Conservation (phyloP, 73 alveolate genomes). For the Paramecium sexaurelia region DNA sequence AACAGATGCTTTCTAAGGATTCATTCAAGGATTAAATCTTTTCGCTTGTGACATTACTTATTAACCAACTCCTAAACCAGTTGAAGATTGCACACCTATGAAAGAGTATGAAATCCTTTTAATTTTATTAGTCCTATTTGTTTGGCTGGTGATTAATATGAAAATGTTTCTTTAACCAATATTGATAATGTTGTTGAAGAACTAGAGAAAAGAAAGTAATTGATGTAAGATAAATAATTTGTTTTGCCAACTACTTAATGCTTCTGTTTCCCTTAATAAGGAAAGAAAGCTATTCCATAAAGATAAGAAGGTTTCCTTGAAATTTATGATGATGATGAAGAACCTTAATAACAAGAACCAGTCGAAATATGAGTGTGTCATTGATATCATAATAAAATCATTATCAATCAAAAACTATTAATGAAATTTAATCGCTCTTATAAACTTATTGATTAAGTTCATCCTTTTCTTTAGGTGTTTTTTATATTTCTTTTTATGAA, state of each 20-base stretch:
- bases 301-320: slow-evolving; percentile 35
- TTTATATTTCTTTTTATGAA: neutral
- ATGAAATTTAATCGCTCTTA: neutral
- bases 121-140: neutral
- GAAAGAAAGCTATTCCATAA: neutral
- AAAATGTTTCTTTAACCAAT: neutral
- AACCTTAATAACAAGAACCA: neutral
- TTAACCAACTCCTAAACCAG: slow-evolving; percentile 50
- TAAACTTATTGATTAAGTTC: neutral
- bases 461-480: neutral
- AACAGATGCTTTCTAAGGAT: neutral
- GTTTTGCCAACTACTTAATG: slow-evolving; percentile 25
- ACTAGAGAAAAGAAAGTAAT: slow-evolving; percentile 19
- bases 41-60: neutral
- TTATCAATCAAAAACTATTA: slow-evolving; percentile 19
- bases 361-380: neutral
- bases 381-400: neutral
- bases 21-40: slow-evolving; percentile 8
- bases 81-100: neutral
- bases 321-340: slow-evolving; percentile 24
- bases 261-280: slow-evolving; percentile 30
- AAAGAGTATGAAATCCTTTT: neutral
- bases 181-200: slow-evolving; percentile 17
- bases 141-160: slow-evolving; percentile 39
- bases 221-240: neutral